Conservation (phyloP, 2,329 filamentous ascomycete species). For the Colletotrichum eleusines region DNA sequence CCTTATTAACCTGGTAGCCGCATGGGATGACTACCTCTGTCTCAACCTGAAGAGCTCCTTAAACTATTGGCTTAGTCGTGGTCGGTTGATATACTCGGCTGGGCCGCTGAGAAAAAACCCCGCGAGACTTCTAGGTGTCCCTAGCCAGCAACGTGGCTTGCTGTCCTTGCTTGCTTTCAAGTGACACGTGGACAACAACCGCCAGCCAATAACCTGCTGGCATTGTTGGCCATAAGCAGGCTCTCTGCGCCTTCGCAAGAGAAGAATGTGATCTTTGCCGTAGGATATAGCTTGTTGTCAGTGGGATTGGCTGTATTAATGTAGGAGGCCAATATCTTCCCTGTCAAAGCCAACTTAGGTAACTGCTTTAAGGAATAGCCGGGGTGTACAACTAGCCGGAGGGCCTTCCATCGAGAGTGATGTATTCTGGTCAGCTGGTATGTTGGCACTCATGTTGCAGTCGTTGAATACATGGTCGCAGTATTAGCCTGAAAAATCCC, state of each 20-base stretch:
- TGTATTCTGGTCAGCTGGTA: background rate
- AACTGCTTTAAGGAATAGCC: slow-evolving; percentile 3
- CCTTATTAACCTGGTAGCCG: background rate
- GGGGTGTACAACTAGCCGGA: background rate
- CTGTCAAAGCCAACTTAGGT: background rate
- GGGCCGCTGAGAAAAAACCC: slow-evolving; percentile 12
- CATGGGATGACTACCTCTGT: background rate
- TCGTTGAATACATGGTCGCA: slow-evolving; percentile 3
- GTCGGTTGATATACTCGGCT: background rate
- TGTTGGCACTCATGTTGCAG: background rate
- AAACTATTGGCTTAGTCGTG: background rate
- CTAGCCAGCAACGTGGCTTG: background rate
- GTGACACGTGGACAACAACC: slow-evolving; percentile 5
- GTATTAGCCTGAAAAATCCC: slow-evolving; percentile 5
- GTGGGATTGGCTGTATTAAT: slow-evolving; percentile 9
- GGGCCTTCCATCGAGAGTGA: slow-evolving; percentile 16
- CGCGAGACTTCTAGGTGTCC: background rate
- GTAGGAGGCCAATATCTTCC: slow-evolving; percentile 14
- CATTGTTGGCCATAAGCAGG: background rate
- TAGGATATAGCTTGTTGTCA: background rate
- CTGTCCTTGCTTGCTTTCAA: slow-evolving; percentile 25
- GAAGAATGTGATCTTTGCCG: slow-evolving; percentile 30
- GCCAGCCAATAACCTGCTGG: background rate
- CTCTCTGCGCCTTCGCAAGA: slow-evolving; percentile 10
- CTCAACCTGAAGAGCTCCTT: background rate